A percentile compares a stretch with the other conserved stretches of the same genome.
Evolutionary conservation across 1,284 basidiomycete genomes (phyloP).

Genomic region (Hymenochaete sp.): DNA sequence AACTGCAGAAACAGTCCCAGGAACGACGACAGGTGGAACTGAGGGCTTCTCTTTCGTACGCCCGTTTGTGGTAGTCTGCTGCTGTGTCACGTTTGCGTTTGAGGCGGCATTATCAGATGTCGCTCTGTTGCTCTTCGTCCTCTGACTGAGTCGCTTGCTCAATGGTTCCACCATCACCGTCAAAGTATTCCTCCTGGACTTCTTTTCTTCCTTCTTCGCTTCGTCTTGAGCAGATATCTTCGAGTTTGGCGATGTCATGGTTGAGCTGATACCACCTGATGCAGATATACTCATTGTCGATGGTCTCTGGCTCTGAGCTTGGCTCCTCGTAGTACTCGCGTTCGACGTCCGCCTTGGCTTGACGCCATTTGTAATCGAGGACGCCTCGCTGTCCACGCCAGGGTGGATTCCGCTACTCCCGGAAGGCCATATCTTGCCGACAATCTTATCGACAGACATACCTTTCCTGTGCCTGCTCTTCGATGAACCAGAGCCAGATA

Average conservation of each 20-base stretch:
- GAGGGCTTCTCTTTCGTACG: slow-evolving; percentile 13
- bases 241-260: slow-evolving; percentile 14
- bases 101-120: slow-evolving; percentile 22
- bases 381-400: slow-evolving; percentile 11
- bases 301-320: slow-evolving; percentile 25
- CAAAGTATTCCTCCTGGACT: slow-evolving; percentile 67
- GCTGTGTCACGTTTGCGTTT: too few species aligned
- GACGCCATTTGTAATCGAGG: slow-evolving; percentile 7
- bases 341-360: slow-evolving; percentile 20
- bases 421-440: slow-evolving; percentile 51
- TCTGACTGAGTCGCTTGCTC: slow-evolving; percentile 47
- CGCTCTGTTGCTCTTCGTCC: slow-evolving; percentile 33
- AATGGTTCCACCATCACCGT: slow-evolving; percentile 78
- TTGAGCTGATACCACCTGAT: too few species aligned
- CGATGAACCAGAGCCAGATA: slow-evolving; percentile 26
- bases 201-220: slow-evolving; percentile 32
- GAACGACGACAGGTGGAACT: slow-evolving; percentile 3
- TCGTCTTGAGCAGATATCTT: slow-evolving; percentile 8
- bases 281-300: slow-evolving; percentile 30
- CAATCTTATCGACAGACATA: slow-evolving; percentile 67
- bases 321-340: slow-evolving; percentile 17
- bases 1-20: neutral
- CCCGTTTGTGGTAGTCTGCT: too few species aligned
- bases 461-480: slow-evolving; percentile 47
- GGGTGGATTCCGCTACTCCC: too few species aligned